A percentile compares a stretch with the other conserved stretches of the same genome.
Conservation (phyloP, 768 basidiomycete species). For the Mycena chlorophos region DNA sequence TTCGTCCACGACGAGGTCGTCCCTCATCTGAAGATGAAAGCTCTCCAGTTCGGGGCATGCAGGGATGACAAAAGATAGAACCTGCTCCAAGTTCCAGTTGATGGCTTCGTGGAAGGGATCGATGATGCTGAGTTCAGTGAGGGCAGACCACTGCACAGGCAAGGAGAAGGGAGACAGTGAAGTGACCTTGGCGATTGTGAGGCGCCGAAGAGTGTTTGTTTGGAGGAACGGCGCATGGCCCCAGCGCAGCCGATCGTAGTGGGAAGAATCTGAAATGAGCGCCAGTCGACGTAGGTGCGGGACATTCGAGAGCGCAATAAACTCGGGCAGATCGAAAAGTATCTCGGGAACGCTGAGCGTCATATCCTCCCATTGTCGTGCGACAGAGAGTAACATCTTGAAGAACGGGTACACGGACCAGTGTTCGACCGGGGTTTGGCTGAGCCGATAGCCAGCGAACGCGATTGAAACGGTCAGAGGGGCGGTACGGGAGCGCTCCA, state of each 20-base stretch:
- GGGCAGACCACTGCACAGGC: background rate
- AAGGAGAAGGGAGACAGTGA: background rate
- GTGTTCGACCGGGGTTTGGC: background rate
- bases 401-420: background rate
- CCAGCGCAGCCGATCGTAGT: background rate
- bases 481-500: background rate
- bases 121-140: background rate
- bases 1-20: background rate
- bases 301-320: background rate
- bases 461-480: background rate
- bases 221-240: background rate
- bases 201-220: background rate
- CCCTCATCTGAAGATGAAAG: background rate
- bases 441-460: background rate
- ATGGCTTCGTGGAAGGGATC: background rate
- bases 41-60: background rate
- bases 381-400: background rate
- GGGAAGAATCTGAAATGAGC: background rate
- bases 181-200: background rate
- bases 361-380: background rate
- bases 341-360: background rate
- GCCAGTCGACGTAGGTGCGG: background rate
- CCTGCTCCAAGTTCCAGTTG: background rate
- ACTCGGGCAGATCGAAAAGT: background rate
- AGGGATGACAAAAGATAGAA: background rate